A percentile compares a stretch with the other conserved stretches of the same genome.
Evolutionary conservation across 805 yeast species (phyloP).

Genomic region (Suhomyces faveliae): DNA sequence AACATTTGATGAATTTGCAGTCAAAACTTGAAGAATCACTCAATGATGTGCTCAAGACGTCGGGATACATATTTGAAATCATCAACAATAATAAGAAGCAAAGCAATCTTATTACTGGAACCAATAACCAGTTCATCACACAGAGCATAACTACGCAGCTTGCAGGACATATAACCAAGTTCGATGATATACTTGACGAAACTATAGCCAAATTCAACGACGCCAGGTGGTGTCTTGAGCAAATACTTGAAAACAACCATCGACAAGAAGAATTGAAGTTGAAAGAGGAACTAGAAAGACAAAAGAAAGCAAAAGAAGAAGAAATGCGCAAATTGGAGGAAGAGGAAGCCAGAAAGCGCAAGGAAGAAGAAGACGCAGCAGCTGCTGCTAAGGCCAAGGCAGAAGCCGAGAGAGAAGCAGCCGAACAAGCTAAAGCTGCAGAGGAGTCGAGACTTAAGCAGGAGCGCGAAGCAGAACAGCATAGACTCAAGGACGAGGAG

Average conservation of each 20-base stretch:
- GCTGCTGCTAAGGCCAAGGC: constrained; percentile 9
- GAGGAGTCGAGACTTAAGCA: constrained; percentile 14
- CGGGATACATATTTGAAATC: constrained; percentile 45
- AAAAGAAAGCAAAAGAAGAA: constrained; percentile 26
- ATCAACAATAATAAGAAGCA: constrained; percentile 40
- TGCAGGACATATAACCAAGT: constrained; percentile 31
- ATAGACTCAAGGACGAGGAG: constrained; percentile 15
- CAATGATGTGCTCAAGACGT: constrained; percentile 39
- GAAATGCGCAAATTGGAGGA: constrained; percentile 18
- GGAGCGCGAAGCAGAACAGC: constrained; percentile 17
- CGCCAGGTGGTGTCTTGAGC: constrained; percentile 44
- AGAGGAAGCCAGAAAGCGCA: constrained; percentile 4
- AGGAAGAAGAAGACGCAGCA: constrained; percentile 11
- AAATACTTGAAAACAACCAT: constrained; percentile 41
- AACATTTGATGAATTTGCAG: constrained; percentile 37
- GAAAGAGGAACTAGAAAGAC: constrained; percentile 35
- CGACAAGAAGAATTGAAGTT: constrained; percentile 40
- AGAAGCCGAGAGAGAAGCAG: constrained; percentile 11
- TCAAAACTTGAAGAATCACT: constrained; percentile 39
- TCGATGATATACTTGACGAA: constrained; percentile 44
- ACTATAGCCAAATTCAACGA: constrained; percentile 42
- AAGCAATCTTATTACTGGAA: constrained; percentile 41
- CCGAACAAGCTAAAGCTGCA: constrained; percentile 11
- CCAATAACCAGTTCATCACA: constrained; percentile 40
- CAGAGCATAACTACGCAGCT: constrained; percentile 37